Evolutionary conservation across 2,329 filamentous ascomycete genomes (phyloP), one percentile per base, ranked within the genome.

Genomic region (Torrubiella hemipterigena): DNA sequence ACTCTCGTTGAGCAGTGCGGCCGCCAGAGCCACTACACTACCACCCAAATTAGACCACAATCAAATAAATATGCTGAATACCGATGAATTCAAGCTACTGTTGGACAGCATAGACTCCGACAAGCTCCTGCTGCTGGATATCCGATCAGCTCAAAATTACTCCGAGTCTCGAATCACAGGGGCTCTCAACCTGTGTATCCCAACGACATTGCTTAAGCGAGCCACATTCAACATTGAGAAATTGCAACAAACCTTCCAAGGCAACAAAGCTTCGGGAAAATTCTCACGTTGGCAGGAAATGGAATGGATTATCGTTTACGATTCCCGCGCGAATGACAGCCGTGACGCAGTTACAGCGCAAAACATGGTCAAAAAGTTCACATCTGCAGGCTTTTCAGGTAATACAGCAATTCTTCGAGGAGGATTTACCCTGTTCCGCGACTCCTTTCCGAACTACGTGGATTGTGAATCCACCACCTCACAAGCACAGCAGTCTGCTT

Each of bases 321-420:
- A 96, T 51, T 70, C 75, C 12, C 71, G 69, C 32, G 91, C 87
- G 1, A 63, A 71, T 1, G 77, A 87, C 34, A 68, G 79, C 48
- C 84, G 86, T 40, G 91, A 98, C 51, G 83, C 87, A 1, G 61
- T 72, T 2, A 75, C 81, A 5, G 81, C 86, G 17, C 63, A 84
- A 42, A 93, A 93, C 51, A 93, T 91, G 39, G 69, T 95, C 16
- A 93, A 87, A 53, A 98, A 98, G 49, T 98, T 98, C 46, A 74
- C 74, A 1, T 77, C 69, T 32, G 87, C 94, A 54, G 84, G 83
- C 1, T 96, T 82, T 66, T 57, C 63, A 2, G 89, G 87, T 10
- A 65, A 69, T 4, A 71, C 77, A 0, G 78, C 75, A 47, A 79
- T 96, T 32, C 59, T 98, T 17, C 73, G 77, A 35, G 86, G 87